Conservation (phyloP, 176 grass and related monocot genomes). For the Aegilops sharonensis region DNA sequence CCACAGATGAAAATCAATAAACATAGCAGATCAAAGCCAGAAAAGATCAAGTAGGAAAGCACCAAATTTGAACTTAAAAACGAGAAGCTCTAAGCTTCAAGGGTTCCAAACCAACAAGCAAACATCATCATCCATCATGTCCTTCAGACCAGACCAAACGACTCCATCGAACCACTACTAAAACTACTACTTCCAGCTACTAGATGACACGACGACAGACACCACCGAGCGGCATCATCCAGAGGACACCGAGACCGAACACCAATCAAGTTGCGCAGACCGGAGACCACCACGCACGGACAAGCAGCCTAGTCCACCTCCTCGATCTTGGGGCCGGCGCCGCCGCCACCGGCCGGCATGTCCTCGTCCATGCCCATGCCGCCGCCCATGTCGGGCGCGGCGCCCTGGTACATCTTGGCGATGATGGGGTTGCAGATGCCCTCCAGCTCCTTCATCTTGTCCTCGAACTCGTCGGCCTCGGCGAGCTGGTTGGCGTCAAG, state of each 20-base stretch:
- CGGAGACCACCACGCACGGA: background rate
- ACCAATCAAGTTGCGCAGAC: background rate
- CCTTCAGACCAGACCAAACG: too few relatives aligned
- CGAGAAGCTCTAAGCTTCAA: too few relatives aligned
- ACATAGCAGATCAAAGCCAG: too few relatives aligned
- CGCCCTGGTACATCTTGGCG: slow-evolving; percentile 64
- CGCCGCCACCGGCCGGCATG: slow-evolving; percentile 18
- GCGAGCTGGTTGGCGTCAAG: slow-evolving; percentile 49
- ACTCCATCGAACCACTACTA: background rate
- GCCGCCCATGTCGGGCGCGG: slow-evolving; percentile 25
- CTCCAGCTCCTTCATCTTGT: slow-evolving; percentile 68
- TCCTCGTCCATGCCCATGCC: slow-evolving; percentile 47
- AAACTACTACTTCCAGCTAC: background rate
- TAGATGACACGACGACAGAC: background rate
- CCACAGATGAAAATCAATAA: too few relatives aligned
- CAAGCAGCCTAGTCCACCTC: slow-evolving; percentile 37
- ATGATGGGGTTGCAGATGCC: slow-evolving; percentile 62
- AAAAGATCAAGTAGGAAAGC: too few relatives aligned
- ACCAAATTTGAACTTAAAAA: too few relatives aligned
- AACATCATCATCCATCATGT: too few relatives aligned
- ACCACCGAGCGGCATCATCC: background rate
- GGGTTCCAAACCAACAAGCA: too few relatives aligned
- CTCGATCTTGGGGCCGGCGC: slow-evolving; percentile 54
- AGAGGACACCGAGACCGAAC: background rate
- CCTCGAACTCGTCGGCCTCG: slow-evolving; percentile 52